Evolutionary conservation across 129 eudicot genomes (phyloP).

Genomic region (Tanacetum coccineum): DNA sequence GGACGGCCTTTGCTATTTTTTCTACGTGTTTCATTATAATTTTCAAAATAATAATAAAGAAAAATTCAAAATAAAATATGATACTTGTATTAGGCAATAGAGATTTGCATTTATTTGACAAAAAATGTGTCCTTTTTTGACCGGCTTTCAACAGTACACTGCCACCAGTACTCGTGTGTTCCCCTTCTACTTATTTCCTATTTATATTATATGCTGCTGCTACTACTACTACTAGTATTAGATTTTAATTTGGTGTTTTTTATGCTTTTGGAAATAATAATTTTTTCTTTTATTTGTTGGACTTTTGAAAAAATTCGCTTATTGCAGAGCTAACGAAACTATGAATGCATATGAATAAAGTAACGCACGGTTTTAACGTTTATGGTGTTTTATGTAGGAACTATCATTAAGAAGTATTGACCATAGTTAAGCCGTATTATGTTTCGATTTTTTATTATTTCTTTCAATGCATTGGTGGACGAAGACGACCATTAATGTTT

Average conservation of each 20-base stretch:
- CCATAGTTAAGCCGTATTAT: not conserved
- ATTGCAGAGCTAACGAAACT: not conserved
- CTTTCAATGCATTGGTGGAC: not conserved
- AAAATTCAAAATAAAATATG: not conserved
- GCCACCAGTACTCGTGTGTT: slow-evolving; percentile 12
- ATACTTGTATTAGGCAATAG: not conserved
- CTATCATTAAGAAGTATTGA: not conserved
- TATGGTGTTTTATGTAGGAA: slow-evolving; percentile 1
- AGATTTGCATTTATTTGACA: slow-evolving; percentile 29
- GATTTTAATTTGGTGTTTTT: no score
- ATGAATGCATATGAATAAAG: not conserved
- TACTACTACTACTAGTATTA: not conserved
- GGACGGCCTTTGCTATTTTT: slow-evolving; percentile 26
- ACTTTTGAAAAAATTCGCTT: not conserved
- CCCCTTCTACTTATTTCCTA: slow-evolving; percentile 7
- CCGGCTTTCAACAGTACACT: slow-evolving; percentile 37
- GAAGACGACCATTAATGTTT: not conserved
- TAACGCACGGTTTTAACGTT: no score
- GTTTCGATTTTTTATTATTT: not conserved
- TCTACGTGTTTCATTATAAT: not conserved
- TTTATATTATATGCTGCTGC: not conserved
- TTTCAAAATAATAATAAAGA: not conserved
- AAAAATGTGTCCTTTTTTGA: slow-evolving; percentile 25
- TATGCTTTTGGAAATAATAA: not conserved
- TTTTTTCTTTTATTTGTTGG: not conserved